Base-by-base conservation (phyloP, 371 early-diverging fungal species). In the Lichtheimia corymbifera region DNA sequence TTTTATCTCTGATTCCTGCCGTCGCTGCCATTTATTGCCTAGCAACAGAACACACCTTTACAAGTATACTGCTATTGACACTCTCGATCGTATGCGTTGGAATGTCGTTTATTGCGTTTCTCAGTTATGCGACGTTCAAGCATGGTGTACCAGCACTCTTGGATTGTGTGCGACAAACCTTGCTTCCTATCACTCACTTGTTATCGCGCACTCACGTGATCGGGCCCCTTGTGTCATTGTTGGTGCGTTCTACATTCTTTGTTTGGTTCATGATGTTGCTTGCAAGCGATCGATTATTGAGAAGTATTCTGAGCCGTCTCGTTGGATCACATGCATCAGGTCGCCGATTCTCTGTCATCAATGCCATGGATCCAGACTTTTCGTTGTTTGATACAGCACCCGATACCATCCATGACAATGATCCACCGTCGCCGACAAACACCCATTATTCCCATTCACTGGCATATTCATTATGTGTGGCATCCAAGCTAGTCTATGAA, bases 401-500 rank as follows among this genome's bases (percentile, higher is more conserved):
- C 9, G 45, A 60, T 40, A 44, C 52, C 13, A 49, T 61, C 61
- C 35, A 35, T 35, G 11, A 35, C 2, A 35, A 35, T 35, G 35
- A 9, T 35, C 35, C 11, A 35, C 51, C 42, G 4, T 53, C 61
- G 5, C 14, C 18, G 1, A 55, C 55, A 4, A 59, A 49, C 12
- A 45, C 55, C 17, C 25, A 57, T 1, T 85, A 85, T 61, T 83
- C 83, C 2, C 71, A 74, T 5, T 66, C 79, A 0, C 67, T 81
- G 11, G 85, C 85, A 9, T 80, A 83, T 55, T 79, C 79, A 3
- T 53, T 82, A 1, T 70, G 80, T 35, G 79, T 82, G 18, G 80
- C 83, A 4, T 71, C 79, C 43, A 85, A 85, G 55, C 59, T 85
- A 4, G 82, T 76, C 0, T 85, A 85, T 61, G 85, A 85, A 55